These are phyloP conservation scores for Hypoxylon sp. DNA, from an alignment of 2,329 filamentous ascomycete species.

Conservation along the genomic window DNA sequence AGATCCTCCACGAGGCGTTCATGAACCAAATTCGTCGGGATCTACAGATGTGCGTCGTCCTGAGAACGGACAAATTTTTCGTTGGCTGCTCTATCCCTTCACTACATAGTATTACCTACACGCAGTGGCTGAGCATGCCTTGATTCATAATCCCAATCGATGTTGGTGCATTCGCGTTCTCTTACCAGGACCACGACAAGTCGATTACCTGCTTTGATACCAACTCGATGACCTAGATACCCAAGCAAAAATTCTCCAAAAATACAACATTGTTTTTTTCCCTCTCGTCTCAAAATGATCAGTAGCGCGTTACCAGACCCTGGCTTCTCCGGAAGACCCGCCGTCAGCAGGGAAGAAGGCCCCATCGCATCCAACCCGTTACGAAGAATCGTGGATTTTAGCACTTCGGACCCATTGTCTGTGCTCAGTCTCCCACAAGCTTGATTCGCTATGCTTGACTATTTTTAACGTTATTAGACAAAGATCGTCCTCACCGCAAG, in stretches of 20 bases:
- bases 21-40: constrained; percentile 32
- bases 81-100: constrained; percentile 23
- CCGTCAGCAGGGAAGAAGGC: constrained; percentile 34
- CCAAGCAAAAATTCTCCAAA: constrained; percentile 31
- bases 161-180: constrained; percentile 30
- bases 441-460: constrained; percentile 26
- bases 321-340: constrained; percentile 38
- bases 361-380: constrained; percentile 34
- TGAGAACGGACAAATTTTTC: constrained; percentile 29
- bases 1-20: constrained; percentile 28
- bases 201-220: constrained; percentile 7
- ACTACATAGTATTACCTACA: not conserved
- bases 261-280: constrained; percentile 25
- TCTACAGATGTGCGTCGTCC: constrained; percentile 32
- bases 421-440: constrained; percentile 35
- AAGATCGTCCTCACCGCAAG: constrained; percentile 40
- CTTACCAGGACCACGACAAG: constrained; percentile 17
- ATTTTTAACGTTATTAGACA: constrained; percentile 36
- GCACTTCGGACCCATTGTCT: constrained; percentile 37
- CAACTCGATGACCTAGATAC: constrained; percentile 23
- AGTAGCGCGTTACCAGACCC: constrained; percentile 34
- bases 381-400: constrained; percentile 34
- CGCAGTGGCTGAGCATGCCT: constrained; percentile 32
- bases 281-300: constrained; percentile 16
- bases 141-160: constrained; percentile 20